phyloP scores from a whole-genome alignment of 2,329 filamentous ascomycete species.

The Emydomyces testavorans region DNA sequence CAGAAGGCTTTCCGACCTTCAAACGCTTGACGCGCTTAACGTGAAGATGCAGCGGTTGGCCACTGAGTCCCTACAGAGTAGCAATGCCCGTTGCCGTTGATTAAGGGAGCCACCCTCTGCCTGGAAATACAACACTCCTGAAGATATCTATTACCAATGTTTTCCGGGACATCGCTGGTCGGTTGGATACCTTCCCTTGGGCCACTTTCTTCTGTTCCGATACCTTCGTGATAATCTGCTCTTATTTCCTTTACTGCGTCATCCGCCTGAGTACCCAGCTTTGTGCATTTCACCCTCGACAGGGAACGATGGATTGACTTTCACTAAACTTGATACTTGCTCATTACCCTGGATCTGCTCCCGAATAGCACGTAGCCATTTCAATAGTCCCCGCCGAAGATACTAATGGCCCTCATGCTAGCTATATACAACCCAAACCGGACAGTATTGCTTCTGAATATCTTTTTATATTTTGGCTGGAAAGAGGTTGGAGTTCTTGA shows the following conservation, averaged over 20 bases:
- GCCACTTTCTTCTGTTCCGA: too few relatives aligned
- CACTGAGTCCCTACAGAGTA: not conserved
- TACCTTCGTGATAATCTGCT: too few relatives aligned
- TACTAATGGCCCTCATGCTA: not conserved
- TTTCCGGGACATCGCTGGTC: too few relatives aligned
- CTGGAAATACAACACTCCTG: too few relatives aligned
- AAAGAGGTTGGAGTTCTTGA: not conserved
- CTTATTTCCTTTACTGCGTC: not conserved
- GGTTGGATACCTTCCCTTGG: not conserved
- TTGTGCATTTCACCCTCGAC: not conserved
- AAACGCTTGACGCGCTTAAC: too few relatives aligned
- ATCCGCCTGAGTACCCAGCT: not conserved
- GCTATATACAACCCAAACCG: not conserved
- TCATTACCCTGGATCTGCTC: too few relatives aligned
- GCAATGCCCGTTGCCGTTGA: too few relatives aligned
- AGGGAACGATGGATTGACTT: not conserved
- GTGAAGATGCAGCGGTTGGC: too few relatives aligned
- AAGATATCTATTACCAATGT: too few relatives aligned
- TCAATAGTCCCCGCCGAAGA: not conserved
- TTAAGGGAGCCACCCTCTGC: too few relatives aligned
- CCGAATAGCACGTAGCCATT: not conserved
- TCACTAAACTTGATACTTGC: not conserved
- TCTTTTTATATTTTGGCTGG: not conserved
- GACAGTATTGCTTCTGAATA: not conserved
- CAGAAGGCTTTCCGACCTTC: not conserved